These are phyloP conservation scores for Polyporus tsugae DNA, from an alignment of 1,284 basidiomycete species.

Conservation along the genomic window DNA sequence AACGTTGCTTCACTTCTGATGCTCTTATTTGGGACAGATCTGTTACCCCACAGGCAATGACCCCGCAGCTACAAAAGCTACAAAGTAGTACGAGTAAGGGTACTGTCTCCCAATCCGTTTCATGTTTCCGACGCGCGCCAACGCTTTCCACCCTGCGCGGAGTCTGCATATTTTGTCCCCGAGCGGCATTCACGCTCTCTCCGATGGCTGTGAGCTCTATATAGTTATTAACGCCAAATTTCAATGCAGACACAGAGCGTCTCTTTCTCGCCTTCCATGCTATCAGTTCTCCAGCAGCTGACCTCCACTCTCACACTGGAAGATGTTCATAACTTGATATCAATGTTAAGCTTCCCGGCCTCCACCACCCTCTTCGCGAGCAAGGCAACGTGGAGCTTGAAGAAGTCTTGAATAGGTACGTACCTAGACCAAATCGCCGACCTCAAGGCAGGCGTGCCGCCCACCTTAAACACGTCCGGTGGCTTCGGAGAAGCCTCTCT, in stretches of 20 bases:
- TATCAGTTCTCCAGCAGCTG: constrained; percentile 3
- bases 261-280: not conserved
- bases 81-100: not conserved
- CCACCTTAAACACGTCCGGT: not conserved
- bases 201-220: not conserved
- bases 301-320: not conserved
- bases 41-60: not conserved
- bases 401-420: not conserved
- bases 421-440: not conserved
- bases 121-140: not conserved
- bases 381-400: not conserved
- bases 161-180: not conserved
- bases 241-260: not conserved
- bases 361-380: not conserved
- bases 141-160: not conserved
- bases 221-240: not conserved
- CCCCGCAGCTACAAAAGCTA: not conserved
- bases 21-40: too few relatives aligned
- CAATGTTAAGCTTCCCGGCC: not conserved
- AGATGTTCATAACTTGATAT: not conserved
- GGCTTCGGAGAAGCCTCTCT: constrained; percentile 4
- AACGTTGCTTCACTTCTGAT: not conserved
- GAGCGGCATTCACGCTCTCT: not conserved
- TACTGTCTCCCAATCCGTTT: not conserved
- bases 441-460: not conserved